Evolutionary conservation across 2,329 filamentous ascomycete genomes (phyloP), one percentile per base, ranked within the genome.

Genomic region (Paecilomyces fulvus): DNA sequence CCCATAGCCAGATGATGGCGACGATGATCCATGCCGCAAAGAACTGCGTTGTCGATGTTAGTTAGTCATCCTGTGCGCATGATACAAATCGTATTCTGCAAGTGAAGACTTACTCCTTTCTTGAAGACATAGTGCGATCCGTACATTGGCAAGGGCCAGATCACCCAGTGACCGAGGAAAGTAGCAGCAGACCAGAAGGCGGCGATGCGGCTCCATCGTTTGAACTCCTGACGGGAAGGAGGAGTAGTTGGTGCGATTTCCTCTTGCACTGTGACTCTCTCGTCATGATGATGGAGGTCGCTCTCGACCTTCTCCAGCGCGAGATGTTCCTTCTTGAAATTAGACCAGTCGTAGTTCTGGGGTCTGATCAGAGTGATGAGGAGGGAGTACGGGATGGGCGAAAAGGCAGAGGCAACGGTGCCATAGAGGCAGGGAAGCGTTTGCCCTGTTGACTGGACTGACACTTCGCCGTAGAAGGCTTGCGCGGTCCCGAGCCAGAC

Each of bases 81-180:
- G 4, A 9, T 43, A 8, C 9, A 1, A 1, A 2, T 17, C 2
- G n/a, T 17, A 43, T 43, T 20, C n/a, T 20, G 37, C 25, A 7
- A 1, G 20, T 31, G 2, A 51, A 54, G 20, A 63, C 65, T 52
- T 60, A 73, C 72, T 57, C 65, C 65, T 55, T 77, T 75, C 1
- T 69, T 68, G 59, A 81, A 81, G 0, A 81, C 66, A 55, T 81
- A 81, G 8, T 74, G 72, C 0, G 77, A 73, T 0, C 74, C 80
- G 60, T 82, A 82, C 78, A 82, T 82, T 0, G 79, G 79, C 49
- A 82, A 66, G 0, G 80, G 80, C 79, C 79, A 82, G 2, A 82
- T 57, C 1, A 82, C 77, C 78, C 77, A 80, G 54, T 81, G 79
- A 0, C 79, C 79, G 0, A 81, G 55, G 54, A 81, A 81, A 0